Percentiles rank a stretch among this genome's conserved stretches.
Evolutionary conservation across 2,329 filamentous ascomycete genomes (phyloP).

Genomic region (Talaromyces piceae): DNA sequence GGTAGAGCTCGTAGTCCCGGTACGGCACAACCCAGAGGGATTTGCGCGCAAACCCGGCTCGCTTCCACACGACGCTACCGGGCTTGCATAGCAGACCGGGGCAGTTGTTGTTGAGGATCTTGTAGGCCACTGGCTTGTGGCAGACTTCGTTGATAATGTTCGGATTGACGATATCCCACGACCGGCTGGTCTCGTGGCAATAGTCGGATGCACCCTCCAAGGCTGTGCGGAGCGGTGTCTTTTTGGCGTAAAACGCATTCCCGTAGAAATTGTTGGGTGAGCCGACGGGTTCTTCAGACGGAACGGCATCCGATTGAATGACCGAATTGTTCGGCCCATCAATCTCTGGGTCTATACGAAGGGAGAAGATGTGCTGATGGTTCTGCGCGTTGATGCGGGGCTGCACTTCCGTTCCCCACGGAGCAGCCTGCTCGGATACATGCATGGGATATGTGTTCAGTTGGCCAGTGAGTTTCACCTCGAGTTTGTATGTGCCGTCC

Average conservation of each 20-base stretch:
- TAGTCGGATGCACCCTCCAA: constrained; percentile 68
- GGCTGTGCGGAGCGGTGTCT: constrained; percentile 68
- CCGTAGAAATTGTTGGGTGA: constrained; percentile 78
- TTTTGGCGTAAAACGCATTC: constrained; percentile 81
- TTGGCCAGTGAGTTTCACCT: constrained; percentile 86
- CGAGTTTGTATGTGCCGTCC: constrained; percentile 84
- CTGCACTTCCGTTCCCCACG: constrained; percentile 88
- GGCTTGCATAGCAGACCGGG: constrained; percentile 71
- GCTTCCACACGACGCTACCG: constrained; percentile 76
- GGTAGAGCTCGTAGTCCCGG: constrained; percentile 52
- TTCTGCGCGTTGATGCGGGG: constrained; percentile 90
- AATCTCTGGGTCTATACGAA: constrained; percentile 79
- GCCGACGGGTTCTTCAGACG: constrained; percentile 65
- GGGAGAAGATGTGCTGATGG: constrained; percentile 90
- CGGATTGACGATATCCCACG: constrained; percentile 86
- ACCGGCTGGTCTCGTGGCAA: constrained; percentile 68
- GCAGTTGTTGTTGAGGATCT: constrained; percentile 80
- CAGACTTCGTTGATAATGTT: constrained; percentile 75
- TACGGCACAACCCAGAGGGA: constrained; percentile 65
- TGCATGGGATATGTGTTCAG: constrained; percentile 83
- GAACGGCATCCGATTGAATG: constrained; percentile 70
- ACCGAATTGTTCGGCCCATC: constrained; percentile 80
- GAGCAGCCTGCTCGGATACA: constrained; percentile 69
- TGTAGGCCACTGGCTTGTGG: constrained; percentile 77
- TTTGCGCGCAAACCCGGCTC: constrained; percentile 79